phyloP scores from a whole-genome alignment of 495 filamentous ascomycete genomes.

The Corynascus novoguineensis region DNA sequence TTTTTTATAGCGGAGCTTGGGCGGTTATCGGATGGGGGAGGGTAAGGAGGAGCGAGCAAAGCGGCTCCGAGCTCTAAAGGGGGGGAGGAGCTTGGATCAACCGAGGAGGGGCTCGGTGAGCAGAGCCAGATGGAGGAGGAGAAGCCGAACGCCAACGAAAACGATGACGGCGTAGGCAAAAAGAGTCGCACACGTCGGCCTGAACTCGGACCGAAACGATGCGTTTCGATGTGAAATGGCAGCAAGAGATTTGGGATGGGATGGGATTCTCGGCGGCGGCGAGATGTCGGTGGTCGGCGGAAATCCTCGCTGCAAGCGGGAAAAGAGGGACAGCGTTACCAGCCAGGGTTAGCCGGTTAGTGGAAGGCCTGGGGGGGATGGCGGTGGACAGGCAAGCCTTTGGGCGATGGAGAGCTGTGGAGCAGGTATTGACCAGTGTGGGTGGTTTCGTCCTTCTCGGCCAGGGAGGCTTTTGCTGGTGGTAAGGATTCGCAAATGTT shows the following conservation, averaged over 20 bases:
- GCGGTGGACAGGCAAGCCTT: constrained; percentile 14
- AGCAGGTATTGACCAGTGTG: constrained; percentile 14
- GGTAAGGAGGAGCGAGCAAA: background rate
- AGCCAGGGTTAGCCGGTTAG: background rate
- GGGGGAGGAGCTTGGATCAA: constrained; percentile 11
- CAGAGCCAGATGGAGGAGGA: background rate
- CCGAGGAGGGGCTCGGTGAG: constrained; percentile 11
- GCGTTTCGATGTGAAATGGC: background rate
- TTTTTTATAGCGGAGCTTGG: background rate
- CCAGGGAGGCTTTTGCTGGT: constrained; percentile 1
- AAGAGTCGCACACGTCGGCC: background rate
- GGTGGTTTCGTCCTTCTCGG: constrained; percentile 5
- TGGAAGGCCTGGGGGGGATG: background rate
- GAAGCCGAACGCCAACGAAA: background rate
- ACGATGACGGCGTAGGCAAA: background rate
- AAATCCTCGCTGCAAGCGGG: constrained; percentile 14
- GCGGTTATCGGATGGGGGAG: constrained; percentile 7
- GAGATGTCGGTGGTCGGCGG: constrained; percentile 14
- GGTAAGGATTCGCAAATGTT: constrained; percentile 9
- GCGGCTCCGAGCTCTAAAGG: constrained; percentile 9
- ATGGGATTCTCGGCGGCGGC: constrained; percentile 8
- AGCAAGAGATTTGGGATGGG: background rate
- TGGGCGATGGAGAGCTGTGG: constrained; percentile 19
- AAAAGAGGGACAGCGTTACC: constrained; percentile 10
- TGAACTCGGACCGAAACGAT: constrained; percentile 6